Evolutionary conservation across 1,139 yeast species (phyloP).

Genomic region (Yamadazyma trypodendri): DNA sequence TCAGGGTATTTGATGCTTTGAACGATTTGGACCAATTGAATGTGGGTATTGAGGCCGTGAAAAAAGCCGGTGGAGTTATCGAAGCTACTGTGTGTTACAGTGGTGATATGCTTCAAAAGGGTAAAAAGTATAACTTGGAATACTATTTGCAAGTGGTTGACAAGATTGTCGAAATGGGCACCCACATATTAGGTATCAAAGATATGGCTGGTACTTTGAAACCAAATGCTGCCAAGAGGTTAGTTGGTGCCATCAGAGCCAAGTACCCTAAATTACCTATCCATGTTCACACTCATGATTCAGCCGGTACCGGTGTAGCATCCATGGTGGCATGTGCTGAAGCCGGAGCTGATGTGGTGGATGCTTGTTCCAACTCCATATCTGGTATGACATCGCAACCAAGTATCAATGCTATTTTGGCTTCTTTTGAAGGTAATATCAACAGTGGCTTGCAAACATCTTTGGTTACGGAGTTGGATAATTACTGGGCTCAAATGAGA

Average conservation of each 20-base stretch:
- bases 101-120: constrained; percentile 95
- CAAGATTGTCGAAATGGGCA: constrained; percentile 87
- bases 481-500: constrained; percentile 99
- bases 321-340: constrained; percentile 91
- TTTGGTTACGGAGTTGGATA: constrained; percentile 77
- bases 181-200: constrained; percentile 94
- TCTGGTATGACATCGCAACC: constrained; percentile 99
- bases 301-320: constrained; percentile 99
- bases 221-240: constrained; percentile 85
- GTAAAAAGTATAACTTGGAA: constrained; percentile 91
- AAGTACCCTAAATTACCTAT: constrained; percentile 92
- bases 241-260: constrained; percentile 77
- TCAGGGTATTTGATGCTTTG: constrained; percentile 96
- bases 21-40: constrained; percentile 94
- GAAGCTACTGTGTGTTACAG: constrained; percentile 98
- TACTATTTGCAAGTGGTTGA: constrained; percentile 84
- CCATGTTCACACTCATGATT: constrained; percentile 98
- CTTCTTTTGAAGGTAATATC: constrained; percentile 85
- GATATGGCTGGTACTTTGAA: constrained; percentile 99
- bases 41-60: constrained; percentile 97
- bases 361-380: constrained; percentile 95
- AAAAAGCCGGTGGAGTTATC: constrained; percentile 97
- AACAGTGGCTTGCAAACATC: constrained; percentile 69
- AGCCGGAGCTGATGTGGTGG: constrained; percentile 98
- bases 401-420: constrained; percentile 86